Percentiles rank a stretch among this genome's conserved stretches.
These are phyloP conservation scores for Pulveroboletus frians DNA, from an alignment of 768 basidiomycete genomes.

Conservation along the genomic window DNA sequence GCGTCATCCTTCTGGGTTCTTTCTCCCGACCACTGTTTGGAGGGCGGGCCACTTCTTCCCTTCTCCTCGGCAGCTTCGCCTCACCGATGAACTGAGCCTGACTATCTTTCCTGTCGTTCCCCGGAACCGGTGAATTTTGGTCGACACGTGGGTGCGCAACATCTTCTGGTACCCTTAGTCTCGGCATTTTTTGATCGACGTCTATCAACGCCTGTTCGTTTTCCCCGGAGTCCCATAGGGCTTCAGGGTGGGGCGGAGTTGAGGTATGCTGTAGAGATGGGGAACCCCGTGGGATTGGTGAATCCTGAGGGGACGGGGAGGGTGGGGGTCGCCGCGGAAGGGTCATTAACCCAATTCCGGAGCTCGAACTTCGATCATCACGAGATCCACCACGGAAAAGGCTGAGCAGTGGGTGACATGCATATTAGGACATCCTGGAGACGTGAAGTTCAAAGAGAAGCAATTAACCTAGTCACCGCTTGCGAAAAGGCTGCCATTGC, in stretches of 20 bases:
- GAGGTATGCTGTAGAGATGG: neutral
- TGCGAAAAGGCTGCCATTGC: neutral
- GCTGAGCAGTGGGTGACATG: neutral
- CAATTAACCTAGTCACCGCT: neutral
- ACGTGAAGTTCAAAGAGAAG: neutral
- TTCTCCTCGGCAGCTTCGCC: neutral
- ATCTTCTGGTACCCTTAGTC: neutral
- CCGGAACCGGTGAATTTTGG: neutral
- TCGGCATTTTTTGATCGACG: neutral
- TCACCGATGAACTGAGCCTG: neutral
- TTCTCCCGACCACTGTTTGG: neutral
- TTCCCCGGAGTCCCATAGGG: neutral
- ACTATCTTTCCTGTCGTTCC: neutral
- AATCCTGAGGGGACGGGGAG: neutral
- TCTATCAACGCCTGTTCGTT: neutral
- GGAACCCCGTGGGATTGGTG: neutral
- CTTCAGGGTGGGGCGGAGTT: too few relatives aligned
- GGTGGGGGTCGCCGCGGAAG: neutral
- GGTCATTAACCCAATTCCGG: neutral
- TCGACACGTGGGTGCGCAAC: neutral
- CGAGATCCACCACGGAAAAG: neutral
- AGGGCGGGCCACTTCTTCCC: neutral
- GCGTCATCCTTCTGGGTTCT: neutral
- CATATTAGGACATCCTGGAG: neutral
- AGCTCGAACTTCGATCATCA: neutral